Base-by-base conservation (phyloP, 345 rosid genomes). In the Hibiscus syriacus region DNA sequence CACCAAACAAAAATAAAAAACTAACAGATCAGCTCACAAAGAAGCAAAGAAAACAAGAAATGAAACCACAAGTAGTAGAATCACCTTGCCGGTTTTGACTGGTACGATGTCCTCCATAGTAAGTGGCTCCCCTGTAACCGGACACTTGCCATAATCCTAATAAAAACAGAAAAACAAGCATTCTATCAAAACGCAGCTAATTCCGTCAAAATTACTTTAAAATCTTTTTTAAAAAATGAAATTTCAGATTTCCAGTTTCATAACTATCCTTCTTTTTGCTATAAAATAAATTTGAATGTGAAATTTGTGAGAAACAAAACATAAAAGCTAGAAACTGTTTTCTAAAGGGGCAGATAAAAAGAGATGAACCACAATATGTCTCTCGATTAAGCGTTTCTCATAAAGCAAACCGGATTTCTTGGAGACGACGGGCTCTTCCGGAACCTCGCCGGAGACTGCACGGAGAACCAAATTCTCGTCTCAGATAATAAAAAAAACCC, bases 401-500 rank as follows among this genome's bases (percentile, higher is more conserved):
- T n/a, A n/a, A n/a, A n/a, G n/a, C n/a, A n/a, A n/a, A n/a, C n/a
- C n/a, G n/a, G n/a, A n/a, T n/a, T n/a, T n/a, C n/a, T n/a, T n/a
- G n/a, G n/a, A n/a, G n/a, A n/a, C n/a, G n/a, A n/a, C n/a, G n/a
- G n/a, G n/a, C n/a, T n/a, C n/a, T n/a, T n/a, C n/a, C n/a, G n/a
- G n/a, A n/a, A n/a, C n/a, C 84, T 93, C 92, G 76, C 97, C 92
- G 72, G 98, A 90, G 55, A 93, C 98, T 93, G 77, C 38, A 79
- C 0, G 36, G 29, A 16, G 32, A 30, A 70, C 48, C 19, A 20
- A 55, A 9, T 54, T 43, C 3, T 43, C 4, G 43, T 64, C 14
- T 57, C 62, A 80, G 66, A 66, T 75, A 38, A 38, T n/a, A n/a
- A n/a, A n/a, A n/a, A 13, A 36, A 54, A 22, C 32, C 60, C 38